These are phyloP conservation scores for Zanthoxylum bungeanum DNA, from an alignment of 345 rosid species.

Conservation along the genomic window DNA sequence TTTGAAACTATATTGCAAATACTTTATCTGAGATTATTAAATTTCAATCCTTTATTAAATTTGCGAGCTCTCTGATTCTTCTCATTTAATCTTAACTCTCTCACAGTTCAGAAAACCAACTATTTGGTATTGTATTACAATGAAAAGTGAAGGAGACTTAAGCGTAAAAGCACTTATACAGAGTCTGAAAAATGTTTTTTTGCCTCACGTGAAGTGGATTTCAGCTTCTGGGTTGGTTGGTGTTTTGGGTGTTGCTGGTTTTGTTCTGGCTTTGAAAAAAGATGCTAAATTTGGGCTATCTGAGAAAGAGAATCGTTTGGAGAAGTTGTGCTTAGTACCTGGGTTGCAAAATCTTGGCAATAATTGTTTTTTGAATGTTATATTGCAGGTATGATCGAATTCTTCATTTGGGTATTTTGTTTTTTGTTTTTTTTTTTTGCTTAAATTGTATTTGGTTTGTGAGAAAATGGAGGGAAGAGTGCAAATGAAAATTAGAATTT, in stretches of 20 bases:
- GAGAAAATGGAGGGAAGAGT: background rate
- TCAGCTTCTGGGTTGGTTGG: constrained; percentile 45
- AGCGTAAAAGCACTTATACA: constrained; percentile 2
- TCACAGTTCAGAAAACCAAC: background rate
- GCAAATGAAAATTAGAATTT: background rate
- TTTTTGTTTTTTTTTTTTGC: constrained; percentile 10
- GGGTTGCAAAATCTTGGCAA: constrained; percentile 82
- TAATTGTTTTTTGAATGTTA: constrained; percentile 81
- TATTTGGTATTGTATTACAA: background rate
- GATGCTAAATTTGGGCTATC: constrained; percentile 39
- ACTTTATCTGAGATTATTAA: no score
- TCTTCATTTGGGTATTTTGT: constrained; percentile 5
- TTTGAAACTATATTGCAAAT: no score
- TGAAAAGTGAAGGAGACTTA: constrained; percentile 2
- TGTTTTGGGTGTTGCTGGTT: constrained; percentile 51
- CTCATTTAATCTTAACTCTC: background rate
- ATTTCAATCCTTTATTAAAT: background rate
- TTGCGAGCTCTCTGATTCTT: background rate
- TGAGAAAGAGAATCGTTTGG: constrained; percentile 13
- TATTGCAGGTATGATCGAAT: constrained; percentile 61
- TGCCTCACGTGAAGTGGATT: constrained; percentile 28
- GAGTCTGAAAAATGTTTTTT: constrained; percentile 21
- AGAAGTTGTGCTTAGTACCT: constrained; percentile 47
- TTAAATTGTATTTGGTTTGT: background rate
- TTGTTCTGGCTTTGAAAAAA: constrained; percentile 42